These are phyloP conservation scores for Auricularia sp. DNA, from an alignment of 768 basidiomycete species.

Conservation along the genomic window DNA sequence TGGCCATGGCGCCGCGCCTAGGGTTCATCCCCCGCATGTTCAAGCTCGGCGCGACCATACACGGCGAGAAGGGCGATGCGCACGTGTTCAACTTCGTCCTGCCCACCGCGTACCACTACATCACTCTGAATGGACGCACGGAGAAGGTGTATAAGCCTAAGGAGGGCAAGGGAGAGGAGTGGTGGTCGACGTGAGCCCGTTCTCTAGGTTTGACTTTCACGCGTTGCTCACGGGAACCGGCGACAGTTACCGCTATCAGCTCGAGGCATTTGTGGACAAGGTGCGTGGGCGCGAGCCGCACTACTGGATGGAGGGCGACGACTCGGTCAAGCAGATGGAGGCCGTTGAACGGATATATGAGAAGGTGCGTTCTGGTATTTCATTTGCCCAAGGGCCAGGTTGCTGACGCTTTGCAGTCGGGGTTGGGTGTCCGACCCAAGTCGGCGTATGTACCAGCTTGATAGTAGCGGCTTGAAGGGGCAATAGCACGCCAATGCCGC, in stretches of 20 bases:
- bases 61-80: slow-evolving; percentile 36
- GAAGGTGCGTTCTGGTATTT: slow-evolving; percentile 23
- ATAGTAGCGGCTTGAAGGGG: too few relatives aligned
- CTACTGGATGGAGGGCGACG: slow-evolving; percentile 44
- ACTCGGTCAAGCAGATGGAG: slow-evolving; percentile 45
- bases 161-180: slow-evolving; percentile 30
- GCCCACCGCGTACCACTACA: slow-evolving; percentile 39
- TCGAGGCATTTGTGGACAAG: slow-evolving; percentile 56
- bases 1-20: slow-evolving; percentile 17
- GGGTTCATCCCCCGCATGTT: slow-evolving; percentile 32
- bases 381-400: too few relatives aligned
- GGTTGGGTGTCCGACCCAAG: too few relatives aligned
- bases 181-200: slow-evolving; percentile 41
- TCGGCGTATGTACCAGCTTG: too few relatives aligned
- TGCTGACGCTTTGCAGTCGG: too few relatives aligned
- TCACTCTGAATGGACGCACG: slow-evolving; percentile 29
- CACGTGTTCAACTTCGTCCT: slow-evolving; percentile 31
- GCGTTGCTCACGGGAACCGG: too few relatives aligned
- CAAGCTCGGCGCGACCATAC: slow-evolving; percentile 23
- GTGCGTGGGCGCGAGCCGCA: slow-evolving; percentile 40
- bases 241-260: slow-evolving; percentile 41
- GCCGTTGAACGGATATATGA: slow-evolving; percentile 50
- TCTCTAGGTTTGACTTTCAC: too few relatives aligned
- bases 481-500: too few relatives aligned
- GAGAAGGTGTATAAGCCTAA: slow-evolving; percentile 35